Evolutionary conservation across 495 filamentous ascomycete species (phyloP).

Genomic region (Aspergillus coremiiformis): DNA sequence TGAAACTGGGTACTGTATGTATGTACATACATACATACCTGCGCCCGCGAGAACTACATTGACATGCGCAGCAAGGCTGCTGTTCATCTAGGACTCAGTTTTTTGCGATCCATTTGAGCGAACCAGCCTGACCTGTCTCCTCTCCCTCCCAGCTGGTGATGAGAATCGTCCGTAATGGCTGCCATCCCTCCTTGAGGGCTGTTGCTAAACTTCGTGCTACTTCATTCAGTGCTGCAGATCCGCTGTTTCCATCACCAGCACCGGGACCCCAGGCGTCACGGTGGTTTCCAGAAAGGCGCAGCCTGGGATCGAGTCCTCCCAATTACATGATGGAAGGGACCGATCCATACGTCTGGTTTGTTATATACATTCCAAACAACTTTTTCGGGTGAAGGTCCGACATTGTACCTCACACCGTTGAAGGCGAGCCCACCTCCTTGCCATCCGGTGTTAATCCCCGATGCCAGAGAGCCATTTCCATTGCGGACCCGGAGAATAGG

Average conservation of each 20-base stretch:
- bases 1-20: background rate
- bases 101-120: background rate
- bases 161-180: constrained; percentile 59
- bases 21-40: no score
- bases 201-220: constrained; percentile 60
- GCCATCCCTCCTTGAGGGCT: constrained; percentile 57
- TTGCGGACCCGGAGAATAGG: constrained; percentile 60
- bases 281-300: constrained; percentile 64
- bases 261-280: constrained; percentile 78
- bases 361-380: background rate
- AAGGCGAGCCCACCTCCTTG: constrained; percentile 56
- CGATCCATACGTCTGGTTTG: constrained; percentile 26
- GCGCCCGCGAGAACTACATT: background rate
- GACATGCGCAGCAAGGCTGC: background rate
- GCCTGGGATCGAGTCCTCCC: constrained; percentile 76
- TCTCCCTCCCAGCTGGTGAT: constrained; percentile 56
- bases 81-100: background rate
- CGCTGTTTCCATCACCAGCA: constrained; percentile 61
- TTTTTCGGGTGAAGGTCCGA: background rate
- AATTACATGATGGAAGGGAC: constrained; percentile 76
- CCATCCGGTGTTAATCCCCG: constrained; percentile 56
- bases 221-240: constrained; percentile 70
- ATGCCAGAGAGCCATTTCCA: constrained; percentile 58
- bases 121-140: constrained; percentile 21
- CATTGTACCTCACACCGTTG: constrained; percentile 66